phyloP scores from a whole-genome alignment of 1,139 yeast genomes.

The Hyphopichia buzzinii region DNA sequence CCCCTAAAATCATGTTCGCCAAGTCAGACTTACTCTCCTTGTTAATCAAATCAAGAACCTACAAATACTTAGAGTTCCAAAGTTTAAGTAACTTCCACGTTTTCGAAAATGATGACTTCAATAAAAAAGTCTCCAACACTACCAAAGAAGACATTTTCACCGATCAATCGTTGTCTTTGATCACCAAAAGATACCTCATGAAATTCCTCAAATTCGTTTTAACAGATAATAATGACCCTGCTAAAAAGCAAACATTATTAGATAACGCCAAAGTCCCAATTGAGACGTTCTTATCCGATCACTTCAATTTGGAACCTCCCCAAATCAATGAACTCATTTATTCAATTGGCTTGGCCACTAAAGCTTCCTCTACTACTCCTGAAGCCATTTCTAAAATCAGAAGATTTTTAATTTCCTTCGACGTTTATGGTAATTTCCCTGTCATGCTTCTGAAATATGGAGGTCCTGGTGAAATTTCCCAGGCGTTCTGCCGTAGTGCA shows the following conservation, averaged over 20 bases:
- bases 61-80: conserved; percentile 89
- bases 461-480: conserved; percentile 93
- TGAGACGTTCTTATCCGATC: conserved; percentile 52
- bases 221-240: conserved; percentile 57
- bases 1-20: conserved; percentile 89
- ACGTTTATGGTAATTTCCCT: conserved; percentile 92
- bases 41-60: conserved; percentile 79
- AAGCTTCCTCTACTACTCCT: conserved; percentile 59
- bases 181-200: conserved; percentile 85
- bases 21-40: conserved; percentile 79
- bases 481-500: conserved; percentile 96
- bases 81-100: conserved; percentile 87
- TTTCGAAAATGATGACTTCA: conserved; percentile 81
- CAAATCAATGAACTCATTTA: conserved; percentile 81
- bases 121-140: conserved; percentile 66
- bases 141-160: conserved; percentile 94
- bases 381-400: conserved; percentile 78
- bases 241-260: conserved; percentile 48
- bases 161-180: conserved; percentile 72
- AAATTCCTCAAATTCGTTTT: conserved; percentile 86
- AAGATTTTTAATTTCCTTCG: conserved; percentile 81
- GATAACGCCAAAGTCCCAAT: conserved; percentile 58
- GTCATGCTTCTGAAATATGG: conserved; percentile 91
- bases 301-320: conserved; percentile 69
- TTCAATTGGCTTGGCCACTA: conserved; percentile 78